These are phyloP conservation scores for Bretziella fagacearum DNA, from an alignment of 2,329 filamentous ascomycete species.

Conservation along the genomic window DNA sequence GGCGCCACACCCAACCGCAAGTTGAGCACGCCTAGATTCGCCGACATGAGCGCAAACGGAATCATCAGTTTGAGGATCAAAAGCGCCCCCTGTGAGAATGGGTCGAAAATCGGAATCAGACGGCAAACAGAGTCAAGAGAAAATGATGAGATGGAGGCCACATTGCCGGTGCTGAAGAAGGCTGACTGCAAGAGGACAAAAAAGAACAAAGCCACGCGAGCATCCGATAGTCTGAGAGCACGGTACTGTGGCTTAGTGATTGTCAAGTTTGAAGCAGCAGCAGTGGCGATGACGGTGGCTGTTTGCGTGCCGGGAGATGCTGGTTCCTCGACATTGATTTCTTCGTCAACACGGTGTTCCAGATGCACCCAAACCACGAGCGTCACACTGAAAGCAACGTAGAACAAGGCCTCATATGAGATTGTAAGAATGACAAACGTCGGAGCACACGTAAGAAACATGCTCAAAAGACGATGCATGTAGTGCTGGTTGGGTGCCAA, in stretches of 20 bases:
- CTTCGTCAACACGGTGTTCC: constrained; percentile 43
- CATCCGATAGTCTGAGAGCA: constrained; percentile 62
- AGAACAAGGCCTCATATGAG: constrained; percentile 93
- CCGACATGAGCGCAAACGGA: constrained; percentile 81
- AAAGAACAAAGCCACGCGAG: constrained; percentile 83
- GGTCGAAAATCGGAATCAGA: constrained; percentile 81
- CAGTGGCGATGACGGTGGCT: constrained; percentile 14
- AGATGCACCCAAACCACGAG: constrained; percentile 82
- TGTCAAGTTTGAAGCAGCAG: constrained; percentile 10
- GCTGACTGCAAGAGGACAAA: constrained; percentile 85
- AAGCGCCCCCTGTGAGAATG: constrained; percentile 76
- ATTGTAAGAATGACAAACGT: constrained; percentile 93
- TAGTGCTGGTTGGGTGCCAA: constrained; percentile 73
- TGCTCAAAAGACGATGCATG: constrained; percentile 69
- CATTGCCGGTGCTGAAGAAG: constrained; percentile 94
- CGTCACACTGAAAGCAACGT: constrained; percentile 69
- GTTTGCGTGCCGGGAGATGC: not conserved
- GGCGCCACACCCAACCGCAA: constrained; percentile 67
- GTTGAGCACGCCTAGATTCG: constrained; percentile 88
- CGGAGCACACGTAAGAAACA: constrained; percentile 85
- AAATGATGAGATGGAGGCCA: constrained; percentile 86
- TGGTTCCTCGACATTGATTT: not conserved
- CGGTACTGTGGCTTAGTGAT: constrained; percentile 30
- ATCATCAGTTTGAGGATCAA: constrained; percentile 81
- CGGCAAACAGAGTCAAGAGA: constrained; percentile 78